Conservation (phyloP, 108 stramenopile species). For the Aurantiochytrium sp. region DNA sequence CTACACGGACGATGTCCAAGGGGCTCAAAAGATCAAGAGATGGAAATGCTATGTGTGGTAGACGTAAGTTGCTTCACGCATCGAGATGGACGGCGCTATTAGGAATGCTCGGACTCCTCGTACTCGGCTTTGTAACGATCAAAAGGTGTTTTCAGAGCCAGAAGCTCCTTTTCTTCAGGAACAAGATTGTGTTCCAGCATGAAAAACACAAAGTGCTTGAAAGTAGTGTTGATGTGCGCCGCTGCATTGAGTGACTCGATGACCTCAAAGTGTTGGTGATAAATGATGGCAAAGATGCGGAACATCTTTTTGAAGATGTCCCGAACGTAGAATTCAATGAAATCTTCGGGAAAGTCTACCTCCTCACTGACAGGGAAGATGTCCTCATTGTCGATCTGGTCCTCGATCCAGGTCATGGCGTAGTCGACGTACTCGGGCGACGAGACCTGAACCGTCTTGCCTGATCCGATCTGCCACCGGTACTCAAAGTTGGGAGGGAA, state of each 20-base stretch:
- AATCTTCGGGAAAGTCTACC: conserved; percentile 35
- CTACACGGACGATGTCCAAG: no score
- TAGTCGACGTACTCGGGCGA: conserved; percentile 47
- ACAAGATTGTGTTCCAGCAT: conserved; percentile 40
- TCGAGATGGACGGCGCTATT: no score
- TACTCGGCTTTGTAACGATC: not conserved
- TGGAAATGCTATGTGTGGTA: no score
- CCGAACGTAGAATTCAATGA: conserved; percentile 17
- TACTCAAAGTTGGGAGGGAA: conserved; percentile 27
- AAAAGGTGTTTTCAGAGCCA: not conserved
- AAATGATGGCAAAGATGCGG: conserved; percentile 53
- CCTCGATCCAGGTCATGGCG: conserved; percentile 53
- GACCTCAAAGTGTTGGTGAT: conserved; percentile 40
- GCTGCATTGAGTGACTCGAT: conserved; percentile 44
- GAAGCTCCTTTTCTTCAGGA: not conserved
- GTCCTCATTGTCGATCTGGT: conserved; percentile 4
- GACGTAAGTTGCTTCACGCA: no score
- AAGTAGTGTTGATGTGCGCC: conserved; percentile 53
- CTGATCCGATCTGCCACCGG: conserved; percentile 18
- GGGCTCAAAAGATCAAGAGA: no score
- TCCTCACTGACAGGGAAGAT: not conserved
- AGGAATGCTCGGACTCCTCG: no score
- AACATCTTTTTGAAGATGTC: conserved; percentile 49
- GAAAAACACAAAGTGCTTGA: conserved; percentile 60
- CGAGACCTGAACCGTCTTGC: not conserved